Percentiles rank a stretch among this genome's conserved stretches.
Conservation (phyloP, 2,329 filamentous ascomycete genomes). For the Colletotrichum gloeosporioides region DNA sequence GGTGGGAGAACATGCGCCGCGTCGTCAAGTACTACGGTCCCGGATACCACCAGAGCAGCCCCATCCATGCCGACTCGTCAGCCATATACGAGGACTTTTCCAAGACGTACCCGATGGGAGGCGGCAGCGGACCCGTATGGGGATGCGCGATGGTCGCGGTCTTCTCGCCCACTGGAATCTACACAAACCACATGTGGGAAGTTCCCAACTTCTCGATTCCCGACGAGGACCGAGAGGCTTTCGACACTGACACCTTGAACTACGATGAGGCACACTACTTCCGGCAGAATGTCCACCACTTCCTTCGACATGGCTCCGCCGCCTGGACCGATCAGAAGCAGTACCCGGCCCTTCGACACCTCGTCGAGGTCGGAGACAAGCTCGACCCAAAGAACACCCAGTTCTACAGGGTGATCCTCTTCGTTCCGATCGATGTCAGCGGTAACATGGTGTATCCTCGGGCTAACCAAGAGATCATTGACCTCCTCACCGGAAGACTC, state of each 20-base stretch:
- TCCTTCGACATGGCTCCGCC: background rate
- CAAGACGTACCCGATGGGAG: background rate
- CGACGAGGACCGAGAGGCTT: background rate
- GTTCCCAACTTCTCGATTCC: conserved; percentile 12
- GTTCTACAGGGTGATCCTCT: conserved; percentile 13
- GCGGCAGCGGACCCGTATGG: conserved; percentile 20
- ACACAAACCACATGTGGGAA: conserved; percentile 22
- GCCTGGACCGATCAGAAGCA: background rate
- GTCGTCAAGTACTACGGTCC: conserved; percentile 12
- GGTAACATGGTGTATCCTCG: background rate
- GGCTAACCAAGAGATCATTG: background rate
- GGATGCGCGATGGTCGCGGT: conserved; percentile 19
- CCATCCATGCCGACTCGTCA: background rate
- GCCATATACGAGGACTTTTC: background rate
- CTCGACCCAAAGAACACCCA: background rate
- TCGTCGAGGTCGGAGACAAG: background rate
- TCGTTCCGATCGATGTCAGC: background rate
- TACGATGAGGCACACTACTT: background rate
- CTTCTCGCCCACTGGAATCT: conserved; percentile 15
- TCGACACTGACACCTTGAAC: background rate
- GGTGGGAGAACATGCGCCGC: conserved; percentile 22
- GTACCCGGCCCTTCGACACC: background rate
- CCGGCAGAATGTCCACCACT: conserved; percentile 2
- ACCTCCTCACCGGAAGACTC: background rate
- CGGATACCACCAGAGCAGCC: background rate